Conservation (phyloP, 345 rosid genomes). For the Iberis pinnata region DNA sequence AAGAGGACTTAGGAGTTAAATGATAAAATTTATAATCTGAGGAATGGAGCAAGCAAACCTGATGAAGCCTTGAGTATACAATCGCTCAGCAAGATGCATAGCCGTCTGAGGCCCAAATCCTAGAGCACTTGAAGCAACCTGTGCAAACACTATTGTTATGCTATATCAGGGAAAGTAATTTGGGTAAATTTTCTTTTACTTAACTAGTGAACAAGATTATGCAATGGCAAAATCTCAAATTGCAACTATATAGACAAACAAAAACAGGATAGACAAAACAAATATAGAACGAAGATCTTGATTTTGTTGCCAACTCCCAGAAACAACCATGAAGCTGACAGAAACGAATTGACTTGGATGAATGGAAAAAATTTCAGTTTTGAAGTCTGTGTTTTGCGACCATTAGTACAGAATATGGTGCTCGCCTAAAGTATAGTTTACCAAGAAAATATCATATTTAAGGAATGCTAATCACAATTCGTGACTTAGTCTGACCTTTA, state of each 20-base stretch:
- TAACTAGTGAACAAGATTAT: background rate
- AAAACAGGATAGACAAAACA: background rate
- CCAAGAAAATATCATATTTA: background rate
- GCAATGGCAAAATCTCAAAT: constrained; percentile 9
- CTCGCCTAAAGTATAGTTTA: constrained; percentile 2
- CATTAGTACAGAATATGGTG: constrained; percentile 5
- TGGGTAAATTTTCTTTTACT: constrained; percentile 3
- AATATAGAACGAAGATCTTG: background rate
- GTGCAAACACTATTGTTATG: constrained; percentile 18
- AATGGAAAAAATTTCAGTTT: constrained; percentile 5
- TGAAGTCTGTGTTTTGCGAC: constrained; percentile 4
- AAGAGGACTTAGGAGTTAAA: constrained; percentile 15
- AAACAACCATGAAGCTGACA: constrained; percentile 12
- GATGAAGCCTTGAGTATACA: constrained; percentile 88
- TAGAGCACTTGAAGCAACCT: constrained; percentile 96
- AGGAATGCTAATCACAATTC: constrained; percentile 6
- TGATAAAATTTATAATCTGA: constrained; percentile 15
- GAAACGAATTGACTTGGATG: background rate
- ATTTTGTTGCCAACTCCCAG: constrained; percentile 7
- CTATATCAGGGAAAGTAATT: constrained; percentile 16
- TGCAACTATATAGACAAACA: background rate
- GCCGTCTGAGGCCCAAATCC: constrained; percentile 91
- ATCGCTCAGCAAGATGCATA: constrained; percentile 87
- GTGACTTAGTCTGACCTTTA: constrained; percentile 56
- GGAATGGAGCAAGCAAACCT: constrained; percentile 42